Conservation (phyloP, 2,329 filamentous ascomycete species). For the Fusarium sp. region DNA sequence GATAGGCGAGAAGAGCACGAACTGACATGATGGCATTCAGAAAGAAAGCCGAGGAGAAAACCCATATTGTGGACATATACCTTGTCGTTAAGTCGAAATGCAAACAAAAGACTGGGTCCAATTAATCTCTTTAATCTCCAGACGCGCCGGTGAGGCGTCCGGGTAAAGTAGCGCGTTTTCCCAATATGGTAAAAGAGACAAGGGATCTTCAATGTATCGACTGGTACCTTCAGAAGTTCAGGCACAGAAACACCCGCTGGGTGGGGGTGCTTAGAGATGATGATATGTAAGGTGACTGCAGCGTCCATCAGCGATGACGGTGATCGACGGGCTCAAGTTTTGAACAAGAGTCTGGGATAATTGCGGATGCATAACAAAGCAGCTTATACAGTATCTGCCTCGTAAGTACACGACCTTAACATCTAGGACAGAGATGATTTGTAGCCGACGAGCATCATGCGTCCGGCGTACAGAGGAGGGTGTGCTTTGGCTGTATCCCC, state of each 20-base stretch:
- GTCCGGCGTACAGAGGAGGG: not conserved
- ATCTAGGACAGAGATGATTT: not conserved
- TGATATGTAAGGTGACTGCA: not conserved
- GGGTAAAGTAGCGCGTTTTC: slow-evolving; percentile 27
- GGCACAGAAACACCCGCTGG: not conserved
- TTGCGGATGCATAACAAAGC: not conserved
- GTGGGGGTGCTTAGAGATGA: slow-evolving; percentile 1
- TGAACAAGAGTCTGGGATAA: not conserved
- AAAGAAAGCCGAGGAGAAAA: not conserved
- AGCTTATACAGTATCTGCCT: not conserved
- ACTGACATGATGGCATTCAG: slow-evolving; percentile 22
- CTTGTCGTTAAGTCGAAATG: slow-evolving; percentile 22
- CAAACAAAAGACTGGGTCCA: slow-evolving; percentile 34
- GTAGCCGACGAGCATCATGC: not conserved
- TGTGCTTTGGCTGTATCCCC: not conserved
- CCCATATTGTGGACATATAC: not conserved
- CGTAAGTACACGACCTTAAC: not conserved
- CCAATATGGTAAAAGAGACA: slow-evolving; percentile 23
- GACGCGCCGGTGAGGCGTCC: slow-evolving; percentile 41
- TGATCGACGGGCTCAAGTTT: not conserved
- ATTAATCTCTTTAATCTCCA: slow-evolving; percentile 45
- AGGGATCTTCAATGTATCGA: slow-evolving; percentile 12
- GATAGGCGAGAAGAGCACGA: slow-evolving; percentile 43
- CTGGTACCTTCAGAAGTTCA: slow-evolving; percentile 18
- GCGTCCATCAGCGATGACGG: not conserved